Evolutionary conservation across 2,329 filamentous ascomycete genomes (phyloP), one percentile per base, ranked within the genome.

Genomic region (Podosphaera fusca): DNA sequence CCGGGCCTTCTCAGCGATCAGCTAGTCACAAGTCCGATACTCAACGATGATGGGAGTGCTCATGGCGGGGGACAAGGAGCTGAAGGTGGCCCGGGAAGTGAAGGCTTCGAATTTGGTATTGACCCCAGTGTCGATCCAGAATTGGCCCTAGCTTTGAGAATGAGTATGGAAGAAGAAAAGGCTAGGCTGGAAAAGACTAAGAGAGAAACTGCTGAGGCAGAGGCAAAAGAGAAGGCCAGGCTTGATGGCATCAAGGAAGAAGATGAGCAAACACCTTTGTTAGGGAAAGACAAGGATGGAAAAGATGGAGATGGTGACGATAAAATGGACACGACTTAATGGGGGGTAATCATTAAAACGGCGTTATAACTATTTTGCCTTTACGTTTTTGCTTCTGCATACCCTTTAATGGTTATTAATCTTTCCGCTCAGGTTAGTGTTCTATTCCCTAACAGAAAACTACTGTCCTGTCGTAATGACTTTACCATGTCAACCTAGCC

Each of bases 121-220:
- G 92, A 96, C 69, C 89, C 90, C 12, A 84, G 83, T 56, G 78
- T 89, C 66, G 92, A 98, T 67, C 92, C 92, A 2, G 92, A 98
- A 70, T 74, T 98, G 66, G 92, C 92, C 30, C 79, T 98, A 63
- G 92, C 92, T 56, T 74, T 98, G 68, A 82, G 92, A 61, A 95
- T 98, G 87, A 94, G 87, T 70, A 87, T 94, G 79, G 92, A 98
- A 69, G 92, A 98, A 69, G 92, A 98, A 72, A 94, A 94, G 74
- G 89, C 89, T 60, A 77, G 92, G 65, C 83, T 94, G 71, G 89
- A 95, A 69, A 87, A 87, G 72, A 81, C 84, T 66, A 86, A 84
- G 64, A 81, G 82, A 64, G 80, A 87, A 61, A 70, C 74, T 42
- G 78, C 76, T 63, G 77, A 79, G 49, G 80, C 80, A 63, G 90